Evolutionary conservation across 2,329 filamentous ascomycete genomes (phyloP), one percentile per base, ranked within the genome.

Genomic region (Aspergillus fumigatiaffinis): DNA sequence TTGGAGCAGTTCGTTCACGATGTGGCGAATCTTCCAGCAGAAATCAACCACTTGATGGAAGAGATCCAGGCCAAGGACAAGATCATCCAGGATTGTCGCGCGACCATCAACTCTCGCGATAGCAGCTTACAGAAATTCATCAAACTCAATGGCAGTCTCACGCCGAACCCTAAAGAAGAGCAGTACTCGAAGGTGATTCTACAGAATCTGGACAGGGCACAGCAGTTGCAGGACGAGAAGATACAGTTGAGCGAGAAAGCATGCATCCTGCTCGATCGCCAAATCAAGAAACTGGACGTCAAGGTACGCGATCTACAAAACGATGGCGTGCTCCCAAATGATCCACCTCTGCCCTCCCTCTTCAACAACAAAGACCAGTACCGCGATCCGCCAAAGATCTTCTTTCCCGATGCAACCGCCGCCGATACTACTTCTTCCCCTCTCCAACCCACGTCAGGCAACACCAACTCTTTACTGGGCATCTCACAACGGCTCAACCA

Each of bases 1-100:
- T 72, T 88, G 49, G 85, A 88, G 67, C 83, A 86, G 66, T 88
- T 87, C 65, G 81, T 86, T 25, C 84, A 88, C 66, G 85, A 88
- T 79, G 83, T 75, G 48, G 77, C 78, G 21, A 87, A 87, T 60
- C 73, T 87, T 17, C 85, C 85, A 0, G 84, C 83, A 2, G 85
- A 88, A 66, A 84, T 88, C 50, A 83, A 80, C 9, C 85, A 87
- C 74, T 74, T 88, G 55, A 84, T 87, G 70, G 85, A 88, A 65
- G 85, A 88, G 65, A 85, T 87, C 47, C 80, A 85, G 63, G 85
- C 84, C 59, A 88, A 88, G 66, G 85, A 88, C 63, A 79, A 80
- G 56, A 77, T 80, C 51, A 84, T 87, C 54, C 79, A 83, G 61
- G 83, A 86, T 56, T 81, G 80, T 64, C 78, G 79, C 48, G 72